Evolutionary conservation across 2,329 filamentous ascomycete genomes (phyloP), one percentile per base, ranked within the genome.

Genomic region (Aspergillus pseudonomiae): DNA sequence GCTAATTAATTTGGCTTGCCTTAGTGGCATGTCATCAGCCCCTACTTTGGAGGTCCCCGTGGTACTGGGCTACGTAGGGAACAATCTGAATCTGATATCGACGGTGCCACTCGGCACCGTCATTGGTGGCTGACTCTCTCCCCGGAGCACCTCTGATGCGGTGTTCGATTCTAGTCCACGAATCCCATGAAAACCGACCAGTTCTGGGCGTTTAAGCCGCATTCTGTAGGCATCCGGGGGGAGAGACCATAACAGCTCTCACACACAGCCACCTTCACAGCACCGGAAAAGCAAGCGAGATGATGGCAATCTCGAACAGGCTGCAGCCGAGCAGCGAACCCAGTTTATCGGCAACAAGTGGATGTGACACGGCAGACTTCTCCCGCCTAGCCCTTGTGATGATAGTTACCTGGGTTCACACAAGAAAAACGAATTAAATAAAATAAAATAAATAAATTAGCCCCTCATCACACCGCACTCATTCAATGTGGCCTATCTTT

Each of bases 11-110:
- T 68, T 67, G 67, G 65, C 68, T 66, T 65, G 61, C 63, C 63
- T 64, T 67, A 69, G 68, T 62, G 65, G 59, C 68, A 68, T 68
- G 68, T 67, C 67, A 65, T 60, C 61, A 65, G 63, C 63, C 63
- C 65, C 67, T 64, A 64, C 59, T 64, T 66, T 53, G 32, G 34
- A 41, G 39, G 57, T 57, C 50, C 64, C 53, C 60, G 61, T 64
- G 54, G 45, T 28, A 28, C 26, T 28, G 26, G 26, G 26, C 26
- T 28, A 4, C 26, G 26, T 55, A 59, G 56, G 45, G 50, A 50
- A 54, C 62, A 57, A 36, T 50, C 60, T 60, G 64, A 50, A 61
- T 63, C 60, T 63, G 56, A 63, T 63, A 61, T 57, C 48, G 41
- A 45, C 53, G 45, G 30, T 52, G 57, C 2, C 43, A 34, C 28